phyloP scores from a whole-genome alignment of 805 yeast species.

The Kazachstania kunashirensis region DNA sequence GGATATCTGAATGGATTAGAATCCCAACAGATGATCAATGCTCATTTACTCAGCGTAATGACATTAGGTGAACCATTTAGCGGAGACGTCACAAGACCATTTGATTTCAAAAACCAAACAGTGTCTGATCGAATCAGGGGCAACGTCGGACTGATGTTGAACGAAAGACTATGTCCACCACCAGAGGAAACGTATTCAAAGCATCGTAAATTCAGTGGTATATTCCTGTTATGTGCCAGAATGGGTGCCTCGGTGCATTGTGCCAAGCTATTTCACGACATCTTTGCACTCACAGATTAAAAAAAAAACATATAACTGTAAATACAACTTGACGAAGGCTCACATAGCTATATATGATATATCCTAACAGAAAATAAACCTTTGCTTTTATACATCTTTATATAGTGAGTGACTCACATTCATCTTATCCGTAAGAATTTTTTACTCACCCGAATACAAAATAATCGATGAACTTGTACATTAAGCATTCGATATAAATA shows the following conservation, averaged over 20 bases:
- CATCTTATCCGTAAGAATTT: too few species aligned
- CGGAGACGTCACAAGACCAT: conserved; percentile 35
- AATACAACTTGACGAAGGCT: too few species aligned
- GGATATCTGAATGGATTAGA: conserved; percentile 92
- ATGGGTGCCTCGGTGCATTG: conserved; percentile 78
- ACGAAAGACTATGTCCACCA: conserved; percentile 89
- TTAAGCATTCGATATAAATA: too few species aligned
- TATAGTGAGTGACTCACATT: too few species aligned
- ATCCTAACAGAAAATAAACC: too few species aligned
- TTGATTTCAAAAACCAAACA: conserved; percentile 75
- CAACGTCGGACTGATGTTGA: conserved; percentile 80
- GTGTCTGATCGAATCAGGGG: conserved; percentile 88
- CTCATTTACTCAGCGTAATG: conserved; percentile 84
- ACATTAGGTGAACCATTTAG: conserved; percentile 90
- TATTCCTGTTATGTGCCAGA: conserved; percentile 79
- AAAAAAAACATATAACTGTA: too few species aligned
- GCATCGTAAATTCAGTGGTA: conserved; percentile 92
- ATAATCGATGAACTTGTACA: too few species aligned
- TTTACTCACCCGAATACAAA: too few species aligned
- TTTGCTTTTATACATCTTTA: too few species aligned
- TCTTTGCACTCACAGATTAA: conserved; percentile 66
- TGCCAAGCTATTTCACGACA: conserved; percentile 61
- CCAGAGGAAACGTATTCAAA: conserved; percentile 97
- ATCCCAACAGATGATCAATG: conserved; percentile 75
- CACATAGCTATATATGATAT: too few species aligned